A percentile compares a stretch with the other conserved stretches of the same genome.
Conservation (phyloP, 176 grass and related monocot genomes). For the Phyllostachys edulis region DNA sequence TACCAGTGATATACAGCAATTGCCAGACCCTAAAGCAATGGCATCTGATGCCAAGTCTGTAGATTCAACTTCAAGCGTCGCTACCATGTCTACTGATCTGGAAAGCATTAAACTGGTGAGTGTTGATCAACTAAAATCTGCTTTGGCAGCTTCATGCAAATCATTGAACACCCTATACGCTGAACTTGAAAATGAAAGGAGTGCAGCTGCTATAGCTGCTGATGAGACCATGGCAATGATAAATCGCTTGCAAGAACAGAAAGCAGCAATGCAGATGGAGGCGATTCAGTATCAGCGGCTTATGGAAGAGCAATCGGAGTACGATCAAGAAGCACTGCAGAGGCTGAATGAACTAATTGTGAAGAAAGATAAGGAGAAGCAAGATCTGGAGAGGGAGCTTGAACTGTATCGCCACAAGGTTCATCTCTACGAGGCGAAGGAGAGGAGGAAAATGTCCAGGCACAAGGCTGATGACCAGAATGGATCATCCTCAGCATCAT, state of each 20-base stretch:
- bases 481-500: slow-evolving; percentile 72
- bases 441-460: slow-evolving; percentile 52
- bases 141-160: slow-evolving; percentile 52
- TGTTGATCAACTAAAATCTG: slow-evolving; percentile 69
- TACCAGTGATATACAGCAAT: slow-evolving; percentile 48
- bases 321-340: slow-evolving; percentile 95
- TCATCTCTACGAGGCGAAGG: slow-evolving; percentile 66
- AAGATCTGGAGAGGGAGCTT: slow-evolving; percentile 79
- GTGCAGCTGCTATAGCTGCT: slow-evolving; percentile 76
- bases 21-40: slow-evolving; percentile 41
- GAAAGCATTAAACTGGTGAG: slow-evolving; percentile 55
- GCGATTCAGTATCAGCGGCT: slow-evolving; percentile 94
- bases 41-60: slow-evolving; percentile 51
- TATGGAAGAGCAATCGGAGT: slow-evolving; percentile 98
- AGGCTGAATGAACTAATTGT: slow-evolving; percentile 82
- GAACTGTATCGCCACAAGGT: slow-evolving; percentile 64
- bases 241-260: slow-evolving; percentile 98
- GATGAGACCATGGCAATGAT: slow-evolving; percentile 99
- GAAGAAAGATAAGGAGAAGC: slow-evolving; percentile 94
- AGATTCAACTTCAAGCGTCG: slow-evolving; percentile 58
- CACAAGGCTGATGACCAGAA: slow-evolving; percentile 56
- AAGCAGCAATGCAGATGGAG: slow-evolving; percentile 99
- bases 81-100: slow-evolving; percentile 49
- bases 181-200: slow-evolving; percentile 96
- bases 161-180: slow-evolving; percentile 70